Percentiles rank a stretch among this genome's conserved stretches.
phyloP scores from a whole-genome alignment of 805 yeast species.

The Wickerhamia fluorescens region DNA sequence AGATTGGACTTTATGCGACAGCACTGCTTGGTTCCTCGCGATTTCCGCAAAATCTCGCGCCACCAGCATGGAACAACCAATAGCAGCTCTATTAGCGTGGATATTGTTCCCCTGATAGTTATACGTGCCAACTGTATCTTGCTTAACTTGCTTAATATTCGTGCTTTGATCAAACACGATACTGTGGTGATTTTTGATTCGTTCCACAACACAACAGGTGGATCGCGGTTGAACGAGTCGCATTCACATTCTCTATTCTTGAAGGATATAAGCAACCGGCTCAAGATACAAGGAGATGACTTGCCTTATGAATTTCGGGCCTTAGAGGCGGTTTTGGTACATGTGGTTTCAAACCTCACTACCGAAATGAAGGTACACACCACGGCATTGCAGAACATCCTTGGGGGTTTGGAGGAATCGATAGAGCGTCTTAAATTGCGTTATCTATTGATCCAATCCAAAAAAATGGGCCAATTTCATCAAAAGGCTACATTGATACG shows the following conservation, averaged over 20 bases:
- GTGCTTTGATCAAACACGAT: slow-evolving; percentile 48
- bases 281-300: slow-evolving; percentile 25
- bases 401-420: slow-evolving; percentile 72
- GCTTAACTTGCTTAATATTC: slow-evolving; percentile 41
- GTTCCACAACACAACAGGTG: slow-evolving; percentile 8
- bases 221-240: slow-evolving; percentile 38
- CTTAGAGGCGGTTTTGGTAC: slow-evolving; percentile 75
- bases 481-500: slow-evolving; percentile 79
- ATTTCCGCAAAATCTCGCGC: slow-evolving; percentile 47
- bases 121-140: slow-evolving; percentile 42
- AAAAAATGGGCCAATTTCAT: slow-evolving; percentile 73
- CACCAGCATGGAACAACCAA: slow-evolving; percentile 13
- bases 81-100: too few species aligned
- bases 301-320: slow-evolving; percentile 90
- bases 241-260: slow-evolving; percentile 39
- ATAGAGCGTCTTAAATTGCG: slow-evolving; percentile 76
- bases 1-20: slow-evolving; percentile 36
- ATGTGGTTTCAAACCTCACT: slow-evolving; percentile 69
- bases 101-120: slow-evolving; percentile 51
- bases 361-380: slow-evolving; percentile 84
- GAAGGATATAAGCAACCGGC: slow-evolving; percentile 32
- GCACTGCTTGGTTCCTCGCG: slow-evolving; percentile 48
- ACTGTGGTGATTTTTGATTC: slow-evolving; percentile 42
- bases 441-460: slow-evolving; percentile 74
- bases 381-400: slow-evolving; percentile 64